These are phyloP conservation scores for Lanmaoa rubissima DNA, from an alignment of 768 basidiomycete species.

Conservation along the genomic window DNA sequence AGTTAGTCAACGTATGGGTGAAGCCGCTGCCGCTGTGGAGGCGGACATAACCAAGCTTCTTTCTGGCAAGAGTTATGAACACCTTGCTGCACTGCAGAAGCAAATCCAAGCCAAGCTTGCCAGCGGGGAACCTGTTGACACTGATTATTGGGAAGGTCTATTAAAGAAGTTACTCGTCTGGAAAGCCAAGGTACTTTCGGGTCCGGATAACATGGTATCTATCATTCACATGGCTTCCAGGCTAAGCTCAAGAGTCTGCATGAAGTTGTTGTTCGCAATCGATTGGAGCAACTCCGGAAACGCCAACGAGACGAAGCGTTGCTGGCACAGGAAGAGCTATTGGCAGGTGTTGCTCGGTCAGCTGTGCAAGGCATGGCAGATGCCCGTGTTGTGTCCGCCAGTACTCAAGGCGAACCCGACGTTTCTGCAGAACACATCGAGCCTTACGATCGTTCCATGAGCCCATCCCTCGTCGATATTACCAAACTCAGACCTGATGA, in stretches of 20 bases:
- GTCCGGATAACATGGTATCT: background rate
- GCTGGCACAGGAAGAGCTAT: constrained; percentile 87
- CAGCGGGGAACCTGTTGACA: constrained; percentile 93
- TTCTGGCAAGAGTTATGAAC: constrained; percentile 81
- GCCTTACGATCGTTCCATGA: constrained; percentile 83
- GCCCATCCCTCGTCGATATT: constrained; percentile 72
- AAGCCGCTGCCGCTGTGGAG: constrained; percentile 79
- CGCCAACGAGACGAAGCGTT: constrained; percentile 94
- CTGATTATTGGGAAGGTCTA: constrained; percentile 95
- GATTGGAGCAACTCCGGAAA: constrained; percentile 93
- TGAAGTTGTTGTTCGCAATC: constrained; percentile 94
- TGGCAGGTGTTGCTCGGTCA: constrained; percentile 71
- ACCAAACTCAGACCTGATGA: constrained; percentile 73
- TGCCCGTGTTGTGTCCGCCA: constrained; percentile 34
- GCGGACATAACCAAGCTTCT: constrained; percentile 78
- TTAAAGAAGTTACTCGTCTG: constrained; percentile 91
- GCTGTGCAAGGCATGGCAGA: constrained; percentile 46
- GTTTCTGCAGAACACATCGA: constrained; percentile 62
- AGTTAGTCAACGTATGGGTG: constrained; percentile 55
- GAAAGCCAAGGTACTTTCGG: constrained; percentile 80
- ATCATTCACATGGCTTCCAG: constrained; percentile 39
- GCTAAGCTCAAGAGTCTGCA: constrained; percentile 90
- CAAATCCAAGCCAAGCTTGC: constrained; percentile 85
- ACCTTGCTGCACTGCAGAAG: constrained; percentile 78
- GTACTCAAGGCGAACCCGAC: constrained; percentile 36